Conservation (phyloP, 805 yeast species). For the Candida vaughaniae region DNA sequence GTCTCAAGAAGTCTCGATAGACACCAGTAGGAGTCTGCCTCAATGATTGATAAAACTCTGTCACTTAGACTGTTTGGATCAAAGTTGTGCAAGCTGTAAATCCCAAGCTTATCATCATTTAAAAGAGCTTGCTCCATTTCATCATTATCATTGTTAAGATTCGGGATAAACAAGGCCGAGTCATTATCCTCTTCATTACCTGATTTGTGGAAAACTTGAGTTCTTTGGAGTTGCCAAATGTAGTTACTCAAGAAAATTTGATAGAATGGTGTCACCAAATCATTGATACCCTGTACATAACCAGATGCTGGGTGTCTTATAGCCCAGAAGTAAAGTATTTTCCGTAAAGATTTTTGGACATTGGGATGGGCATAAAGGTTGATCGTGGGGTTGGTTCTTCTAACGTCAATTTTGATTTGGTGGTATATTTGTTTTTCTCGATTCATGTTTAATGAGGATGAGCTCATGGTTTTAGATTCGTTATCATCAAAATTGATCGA, state of each 20-base stretch:
- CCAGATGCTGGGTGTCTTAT: constrained; percentile 97
- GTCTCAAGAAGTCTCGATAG: constrained; percentile 86
- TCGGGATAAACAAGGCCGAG: constrained; percentile 32
- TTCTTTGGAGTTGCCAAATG: constrained; percentile 41
- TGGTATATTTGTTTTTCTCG: constrained; percentile 75
- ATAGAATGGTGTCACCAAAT: constrained; percentile 87
- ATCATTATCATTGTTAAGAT: constrained; percentile 27
- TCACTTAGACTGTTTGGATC: constrained; percentile 63
- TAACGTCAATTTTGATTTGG: constrained; percentile 92
- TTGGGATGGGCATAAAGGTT: constrained; percentile 64
- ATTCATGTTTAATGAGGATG: constrained; percentile 11
- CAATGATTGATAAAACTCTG: constrained; percentile 65
- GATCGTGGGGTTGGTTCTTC: constrained; percentile 87
- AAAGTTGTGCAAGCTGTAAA: constrained; percentile 48
- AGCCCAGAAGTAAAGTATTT: constrained; percentile 89
- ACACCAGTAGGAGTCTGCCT: constrained; percentile 98
- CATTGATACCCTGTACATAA: constrained; percentile 96
- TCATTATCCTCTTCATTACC: constrained; percentile 21
- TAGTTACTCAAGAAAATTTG: constrained; percentile 80
- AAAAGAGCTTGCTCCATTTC: constrained; percentile 21
- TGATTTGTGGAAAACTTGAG: constrained; percentile 6
- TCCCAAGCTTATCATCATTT: constrained; percentile 23
- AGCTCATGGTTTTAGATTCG: constrained; percentile 17
- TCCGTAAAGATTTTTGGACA: constrained; percentile 78
- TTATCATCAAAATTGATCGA: constrained; percentile 42